Conservation (phyloP, 306 rosid species). For the Cicer arietinum region DNA sequence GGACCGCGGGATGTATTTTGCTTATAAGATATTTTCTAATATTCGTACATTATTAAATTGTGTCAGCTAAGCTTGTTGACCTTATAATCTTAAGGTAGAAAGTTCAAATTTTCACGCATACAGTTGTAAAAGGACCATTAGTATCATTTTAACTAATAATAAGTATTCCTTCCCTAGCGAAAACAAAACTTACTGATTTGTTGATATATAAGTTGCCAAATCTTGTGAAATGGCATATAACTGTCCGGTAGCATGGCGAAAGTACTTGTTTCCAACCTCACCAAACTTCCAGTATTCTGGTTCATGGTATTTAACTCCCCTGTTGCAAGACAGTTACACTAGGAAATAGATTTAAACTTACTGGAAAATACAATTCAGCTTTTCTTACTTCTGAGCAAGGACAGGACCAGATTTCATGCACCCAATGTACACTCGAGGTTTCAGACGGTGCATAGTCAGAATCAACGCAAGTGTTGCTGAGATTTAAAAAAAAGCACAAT, state of each 20-base stretch:
- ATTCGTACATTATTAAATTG: no score
- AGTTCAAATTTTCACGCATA: no score
- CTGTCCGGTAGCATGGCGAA: slow-evolving; percentile 95
- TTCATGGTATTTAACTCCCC: slow-evolving; percentile 93
- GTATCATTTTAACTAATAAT: no score
- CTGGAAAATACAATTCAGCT: slow-evolving; percentile 1
- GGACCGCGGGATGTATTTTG: no score
- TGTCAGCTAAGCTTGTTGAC: no score
- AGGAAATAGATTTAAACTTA: slow-evolving; percentile 37
- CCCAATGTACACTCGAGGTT: slow-evolving; percentile 81
- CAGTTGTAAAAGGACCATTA: no score
- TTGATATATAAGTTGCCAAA: slow-evolving; percentile 76
- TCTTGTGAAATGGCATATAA: slow-evolving; percentile 85
- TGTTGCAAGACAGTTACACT: slow-evolving; percentile 43
- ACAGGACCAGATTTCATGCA: slow-evolving; percentile 99
- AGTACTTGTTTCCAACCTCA: slow-evolving; percentile 81
- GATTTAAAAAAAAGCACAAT: slow-evolving; percentile 27
- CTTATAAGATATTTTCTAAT: no score
- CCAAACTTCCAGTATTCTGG: slow-evolving; percentile 97
- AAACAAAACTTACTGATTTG: slow-evolving; percentile 68
- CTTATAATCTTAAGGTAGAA: no score
- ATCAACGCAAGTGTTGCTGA: slow-evolving; percentile 77
- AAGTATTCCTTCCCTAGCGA: background rate
- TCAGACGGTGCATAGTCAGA: slow-evolving; percentile 59
- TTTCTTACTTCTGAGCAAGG: slow-evolving; percentile 78